Base-by-base conservation (phyloP, 768 basidiomycete genomes). In the Tricholoma sp. region DNA sequence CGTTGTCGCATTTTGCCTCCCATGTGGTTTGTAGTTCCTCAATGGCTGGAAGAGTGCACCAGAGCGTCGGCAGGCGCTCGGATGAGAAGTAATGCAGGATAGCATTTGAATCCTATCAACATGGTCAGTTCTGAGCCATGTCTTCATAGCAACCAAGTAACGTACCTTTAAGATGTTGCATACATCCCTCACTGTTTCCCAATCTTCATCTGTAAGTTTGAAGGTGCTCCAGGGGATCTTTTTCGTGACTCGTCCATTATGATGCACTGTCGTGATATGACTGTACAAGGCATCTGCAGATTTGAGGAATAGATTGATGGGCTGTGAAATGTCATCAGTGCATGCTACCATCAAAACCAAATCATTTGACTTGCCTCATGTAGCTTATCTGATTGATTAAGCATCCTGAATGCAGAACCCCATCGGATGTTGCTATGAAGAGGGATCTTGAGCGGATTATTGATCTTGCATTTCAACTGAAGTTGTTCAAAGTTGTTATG, bases 1-100 rank as follows among this genome's bases (percentile, higher is more conserved):
- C n/a, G 4, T 61, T 7, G 0, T 55, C 9, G 0, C 0, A n/a
- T 57, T 71, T 72, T 12, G 37, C 54, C 27, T 71, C 70, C 71
- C 69, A 74, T 0, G 61, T 57, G 0, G 65, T 61, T 9, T 61
- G 67, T 0, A 74, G 63, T 1, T 64, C 58, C 41, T 74, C 67
- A 6, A 73, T 41, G 0, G 64, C 61, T 3, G 67, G 69, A 5
- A 73, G 66, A 0, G 62, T 66, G 3, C 39, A 50, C 56, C 62
- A 71, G 0, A 74, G 61, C 0, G 69, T 72, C 0, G 66, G 65
- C 0, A 58, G 55, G 4, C 50, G 22, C 9, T 69, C 67, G 0
- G 66, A 39, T 0, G 69, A 72, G 54, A 72, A 70, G 16, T 64
- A 54, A 21, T 64, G 59, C 61, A 43, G 46, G 2, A 58, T 31